phyloP scores from a whole-genome alignment of 225 moss, liverwort and hornwort genomes.

The Anthoceros angustus region DNA sequence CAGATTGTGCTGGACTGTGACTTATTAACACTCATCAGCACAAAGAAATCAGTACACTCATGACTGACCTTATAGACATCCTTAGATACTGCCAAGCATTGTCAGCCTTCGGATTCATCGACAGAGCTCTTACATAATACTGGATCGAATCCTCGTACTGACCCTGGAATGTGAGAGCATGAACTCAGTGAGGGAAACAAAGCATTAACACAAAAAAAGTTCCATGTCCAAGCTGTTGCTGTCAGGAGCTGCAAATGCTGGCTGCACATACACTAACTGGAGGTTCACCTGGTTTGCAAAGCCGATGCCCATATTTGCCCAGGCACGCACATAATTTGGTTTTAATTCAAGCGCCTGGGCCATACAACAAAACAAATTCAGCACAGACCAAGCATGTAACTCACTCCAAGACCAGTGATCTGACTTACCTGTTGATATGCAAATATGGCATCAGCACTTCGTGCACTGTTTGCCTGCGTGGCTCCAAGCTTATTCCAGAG shows the following conservation, averaged over 20 bases:
- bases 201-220: neutral
- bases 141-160: constrained; percentile 81
- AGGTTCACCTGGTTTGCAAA: constrained; percentile 79
- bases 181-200: neutral
- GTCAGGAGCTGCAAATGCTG: neutral
- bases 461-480: constrained; percentile 87
- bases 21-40: neutral
- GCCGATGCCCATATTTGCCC: constrained; percentile 99
- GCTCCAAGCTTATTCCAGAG: constrained; percentile 97
- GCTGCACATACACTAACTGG: no score
- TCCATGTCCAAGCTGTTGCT: neutral
- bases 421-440: constrained; percentile 80
- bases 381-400: neutral
- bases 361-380: constrained; percentile 2
- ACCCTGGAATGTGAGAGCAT: constrained; percentile 33
- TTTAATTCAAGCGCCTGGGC: constrained; percentile 82
- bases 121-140: constrained; percentile 82
- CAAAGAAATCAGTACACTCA: neutral
- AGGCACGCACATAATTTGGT: constrained; percentile 93
- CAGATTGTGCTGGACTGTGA: constrained; percentile 1
- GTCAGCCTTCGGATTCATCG: constrained; percentile 93
- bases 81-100: constrained; percentile 93
- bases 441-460: constrained; percentile 87
- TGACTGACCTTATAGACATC: constrained; percentile 64
- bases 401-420: neutral